Evolutionary conservation across 306 rosid genomes (phyloP).

Genomic region (Dalbergia cultrata): DNA sequence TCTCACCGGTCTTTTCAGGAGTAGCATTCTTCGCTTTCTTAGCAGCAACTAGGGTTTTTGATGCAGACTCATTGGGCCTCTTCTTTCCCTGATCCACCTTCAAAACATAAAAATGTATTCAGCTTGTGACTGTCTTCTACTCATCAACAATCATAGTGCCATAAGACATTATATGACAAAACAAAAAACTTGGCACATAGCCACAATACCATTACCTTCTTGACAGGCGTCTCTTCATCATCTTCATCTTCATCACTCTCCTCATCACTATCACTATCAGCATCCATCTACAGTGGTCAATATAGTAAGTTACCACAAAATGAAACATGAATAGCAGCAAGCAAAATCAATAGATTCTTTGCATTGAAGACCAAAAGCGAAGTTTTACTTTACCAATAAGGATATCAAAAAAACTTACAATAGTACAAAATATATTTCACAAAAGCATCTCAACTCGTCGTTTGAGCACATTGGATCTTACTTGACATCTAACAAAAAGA

Average conservation of each 20-base stretch:
- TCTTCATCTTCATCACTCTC: conserved; percentile 61
- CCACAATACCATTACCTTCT: conserved; percentile 59
- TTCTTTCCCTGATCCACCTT: conserved; percentile 67
- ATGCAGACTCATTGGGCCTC: conserved; percentile 63
- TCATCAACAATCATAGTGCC: not conserved
- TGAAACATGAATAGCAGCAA: not conserved
- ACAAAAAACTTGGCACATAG: not conserved
- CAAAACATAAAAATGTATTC: not conserved
- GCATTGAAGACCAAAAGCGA: not conserved
- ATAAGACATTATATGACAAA: not conserved
- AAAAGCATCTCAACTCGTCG: not conserved
- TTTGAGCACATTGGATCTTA: not conserved
- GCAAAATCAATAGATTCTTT: not conserved
- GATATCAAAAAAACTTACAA: not conserved
- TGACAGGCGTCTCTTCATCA: conserved; percentile 55
- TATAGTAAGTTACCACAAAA: conserved; percentile 5
- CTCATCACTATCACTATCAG: conserved; percentile 48
- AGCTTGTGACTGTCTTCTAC: not conserved
- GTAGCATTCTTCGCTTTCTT: conserved; percentile 75
- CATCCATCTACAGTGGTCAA: conserved; percentile 51
- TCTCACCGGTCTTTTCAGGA: conserved; percentile 78
- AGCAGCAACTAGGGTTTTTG: conserved; percentile 63
- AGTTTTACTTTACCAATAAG: not conserved
- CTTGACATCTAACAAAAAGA: not conserved
- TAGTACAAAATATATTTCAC: not conserved